Evolutionary conservation across 2,329 filamentous ascomycete species (phyloP).

Genomic region (Verticillium zaregamsianum): DNA sequence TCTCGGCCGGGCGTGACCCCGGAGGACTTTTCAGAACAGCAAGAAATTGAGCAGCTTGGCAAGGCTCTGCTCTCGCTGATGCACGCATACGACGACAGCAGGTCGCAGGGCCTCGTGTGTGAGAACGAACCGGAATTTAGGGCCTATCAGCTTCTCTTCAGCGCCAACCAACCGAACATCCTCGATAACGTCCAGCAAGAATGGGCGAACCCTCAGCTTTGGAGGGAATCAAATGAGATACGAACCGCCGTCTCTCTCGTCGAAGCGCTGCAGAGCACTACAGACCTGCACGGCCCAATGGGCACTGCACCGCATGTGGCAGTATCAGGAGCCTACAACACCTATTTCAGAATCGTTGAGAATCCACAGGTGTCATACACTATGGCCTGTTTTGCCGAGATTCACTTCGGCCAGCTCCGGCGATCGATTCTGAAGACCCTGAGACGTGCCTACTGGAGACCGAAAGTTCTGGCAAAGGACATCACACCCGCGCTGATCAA

Average conservation of each 20-base stretch:
- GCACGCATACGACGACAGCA: slow-evolving; percentile 63
- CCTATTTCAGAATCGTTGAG: slow-evolving; percentile 58
- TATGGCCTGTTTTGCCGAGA: slow-evolving; percentile 66
- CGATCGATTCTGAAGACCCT: slow-evolving; percentile 54
- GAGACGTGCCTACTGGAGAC: slow-evolving; percentile 50
- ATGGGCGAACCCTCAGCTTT: slow-evolving; percentile 49
- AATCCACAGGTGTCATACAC: slow-evolving; percentile 58
- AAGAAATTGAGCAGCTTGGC: slow-evolving; percentile 64
- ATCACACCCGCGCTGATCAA: slow-evolving; percentile 55
- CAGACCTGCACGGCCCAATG: slow-evolving; percentile 53
- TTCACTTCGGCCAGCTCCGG: slow-evolving; percentile 60
- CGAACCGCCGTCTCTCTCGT: slow-evolving; percentile 58
- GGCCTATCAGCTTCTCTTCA: slow-evolving; percentile 61
- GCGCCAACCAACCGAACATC: slow-evolving; percentile 55
- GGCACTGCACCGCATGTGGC: slow-evolving; percentile 44
- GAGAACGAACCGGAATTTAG: slow-evolving; percentile 63
- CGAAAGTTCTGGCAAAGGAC: slow-evolving; percentile 54
- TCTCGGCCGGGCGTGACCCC: slow-evolving; percentile 51
- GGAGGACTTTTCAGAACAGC: slow-evolving; percentile 61
- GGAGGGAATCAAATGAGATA: slow-evolving; percentile 52
- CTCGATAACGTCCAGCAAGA: slow-evolving; percentile 47
- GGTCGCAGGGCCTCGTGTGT: slow-evolving; percentile 51
- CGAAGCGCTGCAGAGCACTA: slow-evolving; percentile 55
- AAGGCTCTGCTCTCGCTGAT: slow-evolving; percentile 62
- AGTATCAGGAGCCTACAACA: slow-evolving; percentile 44